Evolutionary conservation across 371 early-diverging fungal species (phyloP).

Genomic region (Parasitella parasitica): DNA sequence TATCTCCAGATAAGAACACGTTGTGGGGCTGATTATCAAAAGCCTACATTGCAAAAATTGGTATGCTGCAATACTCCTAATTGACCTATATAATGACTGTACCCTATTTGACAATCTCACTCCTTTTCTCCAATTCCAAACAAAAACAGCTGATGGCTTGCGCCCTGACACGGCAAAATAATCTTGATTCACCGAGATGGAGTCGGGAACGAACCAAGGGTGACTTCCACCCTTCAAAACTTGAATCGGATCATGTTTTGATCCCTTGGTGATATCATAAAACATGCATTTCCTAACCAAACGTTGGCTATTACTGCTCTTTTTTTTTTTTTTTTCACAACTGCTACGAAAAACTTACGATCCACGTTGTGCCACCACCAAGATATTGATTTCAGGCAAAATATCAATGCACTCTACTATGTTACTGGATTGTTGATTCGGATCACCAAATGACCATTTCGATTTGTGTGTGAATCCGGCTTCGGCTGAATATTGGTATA

Average conservation of each 20-base stretch:
- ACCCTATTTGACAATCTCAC: constrained; percentile 41
- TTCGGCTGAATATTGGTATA: constrained; percentile 32
- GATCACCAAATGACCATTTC: constrained; percentile 41
- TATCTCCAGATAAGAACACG: constrained; percentile 38
- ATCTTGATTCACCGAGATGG: constrained; percentile 38
- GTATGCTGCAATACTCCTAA: neutral
- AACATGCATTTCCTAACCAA: constrained; percentile 41
- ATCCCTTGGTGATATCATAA: constrained; percentile 40
- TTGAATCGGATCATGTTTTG: constrained; percentile 45
- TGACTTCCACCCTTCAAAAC: constrained; percentile 46
- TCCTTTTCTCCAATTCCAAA: constrained; percentile 56
- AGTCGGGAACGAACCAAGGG: constrained; percentile 46
- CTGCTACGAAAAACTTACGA: constrained; percentile 36
- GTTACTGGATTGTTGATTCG: constrained; percentile 7
- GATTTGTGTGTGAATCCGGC: constrained; percentile 24
- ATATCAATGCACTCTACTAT: constrained; percentile 47
- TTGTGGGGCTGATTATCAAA: constrained; percentile 50
- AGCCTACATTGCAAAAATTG: constrained; percentile 20
- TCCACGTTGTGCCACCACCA: constrained; percentile 49
- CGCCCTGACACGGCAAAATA: constrained; percentile 47
- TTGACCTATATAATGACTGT: neutral
- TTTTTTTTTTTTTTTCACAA: neutral
- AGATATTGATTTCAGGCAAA: constrained; percentile 43
- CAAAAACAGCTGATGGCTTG: constrained; percentile 47
- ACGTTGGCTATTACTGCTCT: neutral